A percentile compares a stretch with the other conserved stretches of the same genome.
phyloP scores from a whole-genome alignment of 345 rosid species.

The Anacardium occidentale region DNA sequence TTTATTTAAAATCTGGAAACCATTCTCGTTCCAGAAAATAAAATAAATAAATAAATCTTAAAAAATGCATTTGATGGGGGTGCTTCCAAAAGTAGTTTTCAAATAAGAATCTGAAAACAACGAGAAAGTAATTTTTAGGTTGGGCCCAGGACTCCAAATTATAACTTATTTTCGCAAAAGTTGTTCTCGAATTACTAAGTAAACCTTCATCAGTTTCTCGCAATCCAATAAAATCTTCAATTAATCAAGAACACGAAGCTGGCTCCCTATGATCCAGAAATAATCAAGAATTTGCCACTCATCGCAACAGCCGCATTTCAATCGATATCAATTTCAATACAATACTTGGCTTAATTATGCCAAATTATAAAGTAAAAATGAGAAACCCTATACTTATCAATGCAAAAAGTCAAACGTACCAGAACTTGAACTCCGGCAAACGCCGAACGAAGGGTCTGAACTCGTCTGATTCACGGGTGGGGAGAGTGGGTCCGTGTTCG shows the following conservation, averaged over 20 bases:
- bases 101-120: background rate
- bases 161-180: background rate
- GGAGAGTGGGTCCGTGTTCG: slow-evolving; percentile 67
- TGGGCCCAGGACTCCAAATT: background rate
- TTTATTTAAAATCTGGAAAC: background rate
- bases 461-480: slow-evolving; percentile 88
- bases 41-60: too few species aligned
- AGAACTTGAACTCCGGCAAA: slow-evolving; percentile 89
- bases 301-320: background rate
- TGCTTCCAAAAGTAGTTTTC: background rate
- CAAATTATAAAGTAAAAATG: background rate
- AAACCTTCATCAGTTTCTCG: background rate
- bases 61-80: background rate
- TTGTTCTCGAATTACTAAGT: too few species aligned
- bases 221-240: background rate
- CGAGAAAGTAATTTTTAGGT: background rate
- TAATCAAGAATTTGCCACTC: background rate
- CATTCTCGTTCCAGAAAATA: background rate
- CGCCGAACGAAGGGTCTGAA: slow-evolving; percentile 95
- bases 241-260: background rate
- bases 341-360: background rate
- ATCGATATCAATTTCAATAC: background rate
- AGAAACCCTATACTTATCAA: background rate
- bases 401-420: slow-evolving; percentile 35
- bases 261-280: background rate